Evolutionary conservation across 2,329 filamentous ascomycete species (phyloP), one percentile per base, ranked within the genome.

Genomic region (Colletotrichum sojae): DNA sequence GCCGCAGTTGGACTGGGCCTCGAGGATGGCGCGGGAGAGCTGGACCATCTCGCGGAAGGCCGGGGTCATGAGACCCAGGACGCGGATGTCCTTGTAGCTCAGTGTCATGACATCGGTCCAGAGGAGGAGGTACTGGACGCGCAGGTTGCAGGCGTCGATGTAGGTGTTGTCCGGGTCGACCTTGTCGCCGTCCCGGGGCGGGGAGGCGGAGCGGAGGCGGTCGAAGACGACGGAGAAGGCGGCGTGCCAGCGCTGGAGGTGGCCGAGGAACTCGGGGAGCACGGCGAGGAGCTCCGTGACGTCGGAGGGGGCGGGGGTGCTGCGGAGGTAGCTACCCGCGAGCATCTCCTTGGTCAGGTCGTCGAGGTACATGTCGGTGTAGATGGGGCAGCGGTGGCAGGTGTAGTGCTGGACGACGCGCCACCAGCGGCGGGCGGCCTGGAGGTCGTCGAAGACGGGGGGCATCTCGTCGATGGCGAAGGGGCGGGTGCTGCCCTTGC

Each of bases 41-140:
- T 67, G 64, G 16, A 78, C 81, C 13, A 84, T 79, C 71, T 85
- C 82, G 12, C 73, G 76, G 71, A 84, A 84, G 20, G 80, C 77
- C 1, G 82, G 81, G 2, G 82, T 84, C 25, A 84, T 75, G 3
- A 73, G 72, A 25, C 76, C 78, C 43, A 81, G 78, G 2, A 74
- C 76, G 55, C 76, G 74, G 54, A 80, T 73, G 43, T 78, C 75
- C 4, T 77, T 78, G 71, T 79, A 83, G 2, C 79, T 78, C 1
- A 80, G 75, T 10, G 82, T 75, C 1, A 77, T 74, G 0, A 80
- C 76, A 65, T 83, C 80, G 27, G 82, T 76, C 72, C 78, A 79
- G 1, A 83, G 73, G 4, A 83, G 73, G 36, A 83, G 74, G 62
- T 83, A 84, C 25, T 84, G 82, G 39, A 84, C 73, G 3, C 81